These are phyloP conservation scores for Hypoxylon sp. DNA, from an alignment of 2,329 filamentous ascomycete genomes.

Conservation along the genomic window DNA sequence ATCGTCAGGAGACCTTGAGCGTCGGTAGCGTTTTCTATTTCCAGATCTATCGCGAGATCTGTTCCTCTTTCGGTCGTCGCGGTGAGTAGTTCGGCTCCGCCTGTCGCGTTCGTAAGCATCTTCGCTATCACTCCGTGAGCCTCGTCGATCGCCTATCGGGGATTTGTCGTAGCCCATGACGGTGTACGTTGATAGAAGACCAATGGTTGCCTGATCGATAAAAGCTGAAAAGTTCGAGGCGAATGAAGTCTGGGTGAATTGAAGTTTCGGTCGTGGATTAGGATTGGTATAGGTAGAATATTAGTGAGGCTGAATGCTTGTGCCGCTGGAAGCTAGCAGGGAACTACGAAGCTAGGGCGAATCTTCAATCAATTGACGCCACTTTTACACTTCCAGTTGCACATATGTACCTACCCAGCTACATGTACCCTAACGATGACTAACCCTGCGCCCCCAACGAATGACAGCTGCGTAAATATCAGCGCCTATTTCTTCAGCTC, in stretches of 20 bases:
- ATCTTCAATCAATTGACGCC: constrained; percentile 2
- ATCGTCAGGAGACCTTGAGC: constrained; percentile 50
- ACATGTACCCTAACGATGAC: background rate
- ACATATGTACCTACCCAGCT: too few relatives aligned
- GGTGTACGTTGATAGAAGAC: background rate
- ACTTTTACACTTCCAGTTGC: too few relatives aligned
- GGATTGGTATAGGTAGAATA: constrained; percentile 5
- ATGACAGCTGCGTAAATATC: background rate
- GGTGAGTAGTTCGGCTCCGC: constrained; percentile 40
- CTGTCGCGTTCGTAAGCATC: constrained; percentile 42
- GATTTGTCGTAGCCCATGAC: constrained; percentile 37
- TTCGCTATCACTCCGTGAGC: constrained; percentile 38
- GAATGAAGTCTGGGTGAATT: constrained; percentile 5
- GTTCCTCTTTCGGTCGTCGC: constrained; percentile 36
- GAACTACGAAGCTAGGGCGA: background rate
- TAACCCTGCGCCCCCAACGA: constrained; percentile 5
- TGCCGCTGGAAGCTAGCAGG: background rate
- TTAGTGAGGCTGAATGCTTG: constrained; percentile 31
- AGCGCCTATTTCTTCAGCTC: constrained; percentile 44
- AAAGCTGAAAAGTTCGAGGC: constrained; percentile 29
- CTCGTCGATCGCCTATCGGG: constrained; percentile 19
- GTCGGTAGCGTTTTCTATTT: constrained; percentile 43
- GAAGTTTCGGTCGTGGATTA: constrained; percentile 32
- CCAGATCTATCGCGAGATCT: constrained; percentile 43
- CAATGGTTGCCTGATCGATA: background rate